Base-by-base conservation (phyloP, 2,329 filamentous ascomycete species). In the Penicillium sp. region DNA sequence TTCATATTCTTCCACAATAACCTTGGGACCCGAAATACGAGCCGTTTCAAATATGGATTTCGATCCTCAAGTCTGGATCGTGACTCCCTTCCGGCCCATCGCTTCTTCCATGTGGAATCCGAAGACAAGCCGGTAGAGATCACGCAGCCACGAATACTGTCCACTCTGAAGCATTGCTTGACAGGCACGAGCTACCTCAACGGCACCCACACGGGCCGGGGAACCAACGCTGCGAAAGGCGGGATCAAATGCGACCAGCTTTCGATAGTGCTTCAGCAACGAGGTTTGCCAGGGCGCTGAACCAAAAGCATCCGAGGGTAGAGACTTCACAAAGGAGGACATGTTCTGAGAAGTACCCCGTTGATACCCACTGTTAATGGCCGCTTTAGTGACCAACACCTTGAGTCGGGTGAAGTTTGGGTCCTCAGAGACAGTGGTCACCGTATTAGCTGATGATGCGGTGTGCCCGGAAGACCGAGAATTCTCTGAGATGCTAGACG, bases 81-180 rank as follows among this genome's bases (percentile, higher is more conserved):
- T 65, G 13, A 88, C 79, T 55, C 82, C 85, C 67, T 90, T 89
- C 62, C 88, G 81, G 53, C 81, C 78, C 47, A 89, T 86, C 1
- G 86, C 88, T 67, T 96, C 92, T 54, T 96, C 91, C 16, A 92
- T 77, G 48, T 88, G 85, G 69, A 93, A 93, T 3, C 91, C 90
- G 72, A 96, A 96, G 3, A 96, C 92, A 42, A 93, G 81, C 53
- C 85, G 84, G 77, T 91, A 97, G 14, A 97, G 80, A 67, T 96
- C 92, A 50, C 86, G 82, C 61, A 97, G 78, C 81, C 93, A 97
- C 9, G 80, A 80, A 73, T 95, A 95, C 66, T 92, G 86, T 55
- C 85, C 83, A 27, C 85, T 87, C 55, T 85, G 81, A 52, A 85
- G 84, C 84, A 96, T 90, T 80, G 88, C 88, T 52, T 84, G 81